These are phyloP conservation scores for Phyllosticta citribraziliensis DNA, from an alignment of 2,329 filamentous ascomycete genomes.

Conservation along the genomic window DNA sequence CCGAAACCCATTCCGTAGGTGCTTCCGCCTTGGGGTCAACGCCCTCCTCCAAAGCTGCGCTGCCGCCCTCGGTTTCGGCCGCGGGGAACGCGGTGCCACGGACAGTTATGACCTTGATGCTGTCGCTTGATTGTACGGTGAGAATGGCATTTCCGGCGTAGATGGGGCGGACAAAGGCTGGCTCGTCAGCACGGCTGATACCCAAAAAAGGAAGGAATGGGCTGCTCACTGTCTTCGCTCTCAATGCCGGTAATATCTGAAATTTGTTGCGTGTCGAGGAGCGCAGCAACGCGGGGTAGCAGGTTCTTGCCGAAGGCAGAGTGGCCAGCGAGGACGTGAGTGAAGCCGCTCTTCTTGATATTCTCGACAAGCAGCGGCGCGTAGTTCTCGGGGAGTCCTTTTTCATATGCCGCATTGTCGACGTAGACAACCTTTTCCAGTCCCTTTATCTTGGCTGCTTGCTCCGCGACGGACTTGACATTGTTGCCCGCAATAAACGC, in stretches of 20 bases:
- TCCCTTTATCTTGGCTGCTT: slow-evolving; percentile 81
- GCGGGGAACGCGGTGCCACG: slow-evolving; percentile 85
- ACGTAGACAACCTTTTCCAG: slow-evolving; percentile 86
- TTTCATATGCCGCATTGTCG: slow-evolving; percentile 85
- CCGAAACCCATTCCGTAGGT: slow-evolving; percentile 80
- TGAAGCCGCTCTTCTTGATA: slow-evolving; percentile 90
- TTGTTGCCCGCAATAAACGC: slow-evolving; percentile 78
- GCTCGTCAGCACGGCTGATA: slow-evolving; percentile 3
- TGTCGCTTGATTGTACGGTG: slow-evolving; percentile 83
- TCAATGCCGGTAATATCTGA: slow-evolving; percentile 85
- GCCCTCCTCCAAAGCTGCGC: slow-evolving; percentile 69
- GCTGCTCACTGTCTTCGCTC: slow-evolving; percentile 61
- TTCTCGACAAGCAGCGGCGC: slow-evolving; percentile 92
- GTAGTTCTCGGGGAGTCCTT: slow-evolving; percentile 87
- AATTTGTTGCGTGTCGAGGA: slow-evolving; percentile 86
- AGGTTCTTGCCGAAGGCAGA: slow-evolving; percentile 96
- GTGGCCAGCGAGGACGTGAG: slow-evolving; percentile 82
- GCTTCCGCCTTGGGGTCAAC: slow-evolving; percentile 69
- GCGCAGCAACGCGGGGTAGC: slow-evolving; percentile 79
- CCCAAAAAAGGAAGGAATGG: not conserved
- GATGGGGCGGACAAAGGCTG: slow-evolving; percentile 84
- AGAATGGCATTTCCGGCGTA: slow-evolving; percentile 97
- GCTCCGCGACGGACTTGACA: slow-evolving; percentile 64
- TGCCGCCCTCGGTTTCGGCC: slow-evolving; percentile 60
- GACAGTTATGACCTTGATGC: slow-evolving; percentile 81